Evolutionary conservation across 306 rosid genomes (phyloP), one percentile per base, ranked within the genome.

Genomic region (Sphenostylis stenocarpa): DNA sequence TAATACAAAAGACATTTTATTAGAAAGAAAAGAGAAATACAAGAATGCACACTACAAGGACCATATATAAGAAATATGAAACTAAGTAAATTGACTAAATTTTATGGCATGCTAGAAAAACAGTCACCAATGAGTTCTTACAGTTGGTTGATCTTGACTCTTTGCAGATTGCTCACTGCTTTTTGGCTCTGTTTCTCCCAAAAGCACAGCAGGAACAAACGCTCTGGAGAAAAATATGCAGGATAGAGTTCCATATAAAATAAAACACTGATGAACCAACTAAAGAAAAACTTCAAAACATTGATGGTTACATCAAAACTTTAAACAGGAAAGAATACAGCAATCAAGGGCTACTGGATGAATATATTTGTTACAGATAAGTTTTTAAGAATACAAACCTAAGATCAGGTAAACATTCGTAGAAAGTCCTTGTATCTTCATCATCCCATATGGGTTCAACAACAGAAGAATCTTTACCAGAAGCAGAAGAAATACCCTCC

Each of bases 401-500:
- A 77, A 96, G 99, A 88, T 96, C 99, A 62, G 99, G 98, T 80
- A 96, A 86, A 85, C 94, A 85, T 85, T 96, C 99, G 76, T 96
- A 92, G 85, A 96, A 96, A 55, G 97, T 87, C 82, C 94, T 85
- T 17, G 98, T 88, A 78, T 96, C 99, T 86, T 96, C 99, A 81
- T 96, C 99, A 67, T 96, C 98, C 99, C 99, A 96, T 80, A 96
- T 72, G 51, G 97, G 90, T 82, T 92, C 98, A 70, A 86, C 84
- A 74, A 83, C 84, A 55, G 94, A 85, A 81, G 94, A 88, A 72
- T 96, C 99, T 88, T 96, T 96, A 79, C 98, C 97, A 52, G 81
- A 71, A 77, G 86, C 88, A 75, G 96, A 82, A 69, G 98, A 77
- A 82, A 88, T 87, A 82, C 88, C 90, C 80, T 93, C 99, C 80